phyloP scores from a whole-genome alignment of 164 flowering plant genomes.

The Platanus orientalis region DNA sequence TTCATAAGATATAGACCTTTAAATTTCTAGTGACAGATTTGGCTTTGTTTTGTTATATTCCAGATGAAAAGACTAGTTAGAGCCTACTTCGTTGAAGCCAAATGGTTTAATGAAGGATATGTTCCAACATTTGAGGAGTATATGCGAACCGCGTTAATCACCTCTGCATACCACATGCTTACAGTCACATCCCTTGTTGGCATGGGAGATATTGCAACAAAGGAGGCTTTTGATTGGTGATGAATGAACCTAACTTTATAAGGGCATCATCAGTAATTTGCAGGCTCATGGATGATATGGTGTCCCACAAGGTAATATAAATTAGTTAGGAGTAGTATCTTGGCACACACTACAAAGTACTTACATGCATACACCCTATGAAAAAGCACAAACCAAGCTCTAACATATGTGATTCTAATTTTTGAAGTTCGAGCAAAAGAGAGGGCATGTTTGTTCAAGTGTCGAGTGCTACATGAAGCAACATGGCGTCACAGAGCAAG shows the following conservation, averaged over 20 bases:
- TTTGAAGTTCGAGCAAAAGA: constrained; percentile 8
- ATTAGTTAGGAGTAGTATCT: too few species aligned
- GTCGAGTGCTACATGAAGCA: constrained; percentile 19
- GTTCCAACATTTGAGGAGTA: constrained; percentile 34
- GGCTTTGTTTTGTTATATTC: not conserved
- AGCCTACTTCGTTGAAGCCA: constrained; percentile 30
- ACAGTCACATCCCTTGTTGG: constrained; percentile 16
- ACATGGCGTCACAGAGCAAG: constrained; percentile 4
- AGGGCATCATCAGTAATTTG: constrained; percentile 3
- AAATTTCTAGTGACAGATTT: too few species aligned
- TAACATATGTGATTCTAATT: too few species aligned
- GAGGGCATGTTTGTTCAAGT: constrained; percentile 11
- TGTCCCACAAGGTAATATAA: constrained; percentile 14
- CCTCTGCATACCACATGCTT: constrained; percentile 7
- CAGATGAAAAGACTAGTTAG: constrained; percentile 24
- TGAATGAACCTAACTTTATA: constrained; percentile 9
- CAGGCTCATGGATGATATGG: constrained; percentile 22
- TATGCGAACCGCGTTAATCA: constrained; percentile 10
- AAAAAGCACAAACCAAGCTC: too few species aligned
- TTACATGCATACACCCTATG: too few species aligned
- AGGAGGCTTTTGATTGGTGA: constrained; percentile 26
- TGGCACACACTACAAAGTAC: too few species aligned
- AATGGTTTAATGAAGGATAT: constrained; percentile 25
- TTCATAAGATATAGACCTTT: too few species aligned
- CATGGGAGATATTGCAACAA: constrained; percentile 24